A percentile compares a stretch with the other conserved stretches of the same genome.
Evolutionary conservation across 2,329 filamentous ascomycete species (phyloP).

Genomic region (Achaetomium macrosporum): DNA sequence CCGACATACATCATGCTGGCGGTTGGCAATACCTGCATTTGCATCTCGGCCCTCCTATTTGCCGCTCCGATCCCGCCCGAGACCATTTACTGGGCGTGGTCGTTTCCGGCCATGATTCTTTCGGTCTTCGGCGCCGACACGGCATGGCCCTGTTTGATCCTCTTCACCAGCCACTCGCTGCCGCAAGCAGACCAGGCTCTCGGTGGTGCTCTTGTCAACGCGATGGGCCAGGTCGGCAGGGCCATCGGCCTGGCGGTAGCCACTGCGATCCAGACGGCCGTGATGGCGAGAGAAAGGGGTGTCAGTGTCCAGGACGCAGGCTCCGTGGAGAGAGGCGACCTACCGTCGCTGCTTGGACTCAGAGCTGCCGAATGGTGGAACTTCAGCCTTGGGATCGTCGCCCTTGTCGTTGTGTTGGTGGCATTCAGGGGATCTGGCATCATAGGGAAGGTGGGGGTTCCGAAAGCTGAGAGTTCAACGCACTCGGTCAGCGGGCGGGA

Average conservation of each 20-base stretch:
- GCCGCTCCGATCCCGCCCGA: conserved; percentile 55
- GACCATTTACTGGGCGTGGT: conserved; percentile 63
- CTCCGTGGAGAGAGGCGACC: conserved; percentile 38
- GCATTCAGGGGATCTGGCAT: conserved; percentile 49
- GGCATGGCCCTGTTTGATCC: conserved; percentile 57
- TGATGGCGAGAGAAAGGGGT: conserved; percentile 46
- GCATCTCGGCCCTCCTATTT: conserved; percentile 54
- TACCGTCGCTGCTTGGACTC: conserved; percentile 42
- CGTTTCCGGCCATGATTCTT: conserved; percentile 60
- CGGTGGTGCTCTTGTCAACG: conserved; percentile 62
- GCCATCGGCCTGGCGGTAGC: conserved; percentile 60
- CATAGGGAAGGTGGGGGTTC: conserved; percentile 37
- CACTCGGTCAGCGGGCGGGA: background rate
- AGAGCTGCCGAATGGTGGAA: conserved; percentile 49
- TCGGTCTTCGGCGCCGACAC: conserved; percentile 62
- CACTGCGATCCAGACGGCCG: conserved; percentile 58
- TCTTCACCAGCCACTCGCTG: conserved; percentile 60
- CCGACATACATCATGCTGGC: conserved; percentile 53
- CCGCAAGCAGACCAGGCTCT: conserved; percentile 60
- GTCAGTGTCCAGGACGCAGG: conserved; percentile 41
- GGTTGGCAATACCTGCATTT: conserved; percentile 51
- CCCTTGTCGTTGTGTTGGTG: conserved; percentile 39
- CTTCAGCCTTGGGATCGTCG: conserved; percentile 41
- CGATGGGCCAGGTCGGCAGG: conserved; percentile 58
- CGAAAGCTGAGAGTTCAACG: conserved; percentile 5